Evolutionary conservation across 2,329 filamentous ascomycete genomes (phyloP), one percentile per base, ranked within the genome.

Genomic region (Colletotrichum siamense): DNA sequence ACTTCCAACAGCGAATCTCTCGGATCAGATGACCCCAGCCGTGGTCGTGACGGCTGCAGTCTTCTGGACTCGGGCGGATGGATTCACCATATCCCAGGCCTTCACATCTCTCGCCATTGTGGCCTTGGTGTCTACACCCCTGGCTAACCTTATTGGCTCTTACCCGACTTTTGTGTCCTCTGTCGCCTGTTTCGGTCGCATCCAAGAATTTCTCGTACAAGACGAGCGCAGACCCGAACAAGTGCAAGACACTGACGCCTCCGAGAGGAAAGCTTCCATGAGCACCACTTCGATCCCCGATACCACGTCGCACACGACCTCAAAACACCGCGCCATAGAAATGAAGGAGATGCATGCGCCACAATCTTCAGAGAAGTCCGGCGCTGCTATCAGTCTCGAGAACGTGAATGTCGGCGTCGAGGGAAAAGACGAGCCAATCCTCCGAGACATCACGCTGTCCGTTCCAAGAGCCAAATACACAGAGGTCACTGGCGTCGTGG

Each of bases 101-200:
- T 80, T 79, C 24, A 80, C 79, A 6, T 80, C 77, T 26, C 72
- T 81, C 8, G 77, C 79, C 8, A 79, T 79, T 28, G 79, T 79
- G 36, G 77, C 73, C 4, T 59, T 79, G 5, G 63, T 81, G 24
- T 78, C 78, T 10, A 74, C 77, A n/a, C 78, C 79, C 16, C 71
- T 74, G 10, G 78, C 78, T 10, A 69, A 77, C 15, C 78, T 77
- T 9, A 52, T 79, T 22, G 78, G 78, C 13, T 79, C 70, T 12
- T 72, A 61, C 26, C 62, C 70, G 5, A 49, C 62, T 10, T 72
- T 72, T 24, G 62, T 67, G 24, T 72, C 70, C 4, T 72, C 70
- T 24, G 49, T 72, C 32, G 65, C 71, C 30, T 69, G 73, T 63
- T 77, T 80, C 24, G 77, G 75, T 36, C 72, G 79, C n/a, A 77